Conservation (phyloP, 1,284 basidiomycete genomes). For the Caloboletus firmus region DNA sequence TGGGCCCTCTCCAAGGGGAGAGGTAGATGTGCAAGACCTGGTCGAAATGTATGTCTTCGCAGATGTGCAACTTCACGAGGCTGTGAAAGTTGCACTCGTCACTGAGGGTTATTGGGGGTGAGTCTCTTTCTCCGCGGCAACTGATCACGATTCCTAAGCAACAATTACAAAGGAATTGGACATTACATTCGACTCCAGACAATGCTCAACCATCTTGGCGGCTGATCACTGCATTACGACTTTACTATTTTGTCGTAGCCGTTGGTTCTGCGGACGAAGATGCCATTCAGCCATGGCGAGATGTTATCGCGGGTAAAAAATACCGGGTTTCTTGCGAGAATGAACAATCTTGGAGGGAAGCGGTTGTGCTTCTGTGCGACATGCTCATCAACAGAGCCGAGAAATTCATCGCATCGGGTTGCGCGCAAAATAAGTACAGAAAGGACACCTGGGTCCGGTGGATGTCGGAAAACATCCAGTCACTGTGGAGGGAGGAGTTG, state of each 20-base stretch:
- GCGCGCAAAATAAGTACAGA: background rate
- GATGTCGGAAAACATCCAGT: conserved; percentile 35
- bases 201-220: conserved; percentile 77
- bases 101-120: conserved; percentile 78
- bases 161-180: conserved; percentile 57
- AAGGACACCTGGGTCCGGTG: conserved; percentile 32
- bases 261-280: conserved; percentile 30
- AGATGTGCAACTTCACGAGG: conserved; percentile 39
- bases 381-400: conserved; percentile 36
- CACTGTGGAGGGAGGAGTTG: conserved; percentile 51
- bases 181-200: conserved; percentile 55
- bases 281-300: conserved; percentile 51
- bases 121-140: conserved; percentile 14
- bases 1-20: conserved; percentile 39
- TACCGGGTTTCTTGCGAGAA: conserved; percentile 47
- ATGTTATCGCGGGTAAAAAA: conserved; percentile 49
- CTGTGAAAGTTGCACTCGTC: conserved; percentile 53
- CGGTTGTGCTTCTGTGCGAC: conserved; percentile 40
- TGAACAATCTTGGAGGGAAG: conserved; percentile 42
- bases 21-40: conserved; percentile 63
- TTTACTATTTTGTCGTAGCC: conserved; percentile 48
- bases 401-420: background rate
- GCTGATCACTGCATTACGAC: conserved; percentile 66
- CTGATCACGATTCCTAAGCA: background rate
- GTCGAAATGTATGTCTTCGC: conserved; percentile 51